phyloP scores from a whole-genome alignment of 352 stramenopile genomes.

The Globisporangium ultimum region DNA sequence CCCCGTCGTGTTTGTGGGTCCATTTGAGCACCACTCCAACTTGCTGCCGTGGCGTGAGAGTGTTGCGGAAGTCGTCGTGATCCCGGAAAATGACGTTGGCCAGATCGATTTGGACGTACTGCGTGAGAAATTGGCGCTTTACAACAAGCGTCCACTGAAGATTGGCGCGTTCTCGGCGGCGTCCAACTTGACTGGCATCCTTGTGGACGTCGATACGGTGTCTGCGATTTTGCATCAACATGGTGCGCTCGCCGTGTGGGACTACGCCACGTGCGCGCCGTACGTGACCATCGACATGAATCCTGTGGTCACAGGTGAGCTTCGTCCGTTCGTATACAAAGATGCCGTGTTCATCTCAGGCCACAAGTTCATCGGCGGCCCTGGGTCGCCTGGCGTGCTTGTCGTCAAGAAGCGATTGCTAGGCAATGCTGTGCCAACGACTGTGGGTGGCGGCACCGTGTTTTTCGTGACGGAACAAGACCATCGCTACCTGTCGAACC shows the following conservation, averaged over 20 bases:
- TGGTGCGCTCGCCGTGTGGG: conserved; percentile 91
- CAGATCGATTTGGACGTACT: conserved; percentile 65
- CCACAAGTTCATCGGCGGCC: conserved; percentile 96
- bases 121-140: conserved; percentile 37
- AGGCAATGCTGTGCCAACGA: conserved; percentile 49
- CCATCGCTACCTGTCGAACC: conserved; percentile 76
- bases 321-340: conserved; percentile 54
- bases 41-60: conserved; percentile 96
- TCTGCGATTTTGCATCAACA: conserved; percentile 89
- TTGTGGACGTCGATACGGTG: conserved; percentile 89
- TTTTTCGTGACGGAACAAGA: conserved; percentile 56
- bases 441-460: conserved; percentile 43
- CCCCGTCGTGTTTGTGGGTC: conserved; percentile 89
- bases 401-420: conserved; percentile 92
- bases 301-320: conserved; percentile 49
- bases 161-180: conserved; percentile 92
- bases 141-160: conserved; percentile 51
- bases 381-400: conserved; percentile 90
- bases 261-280: conserved; percentile 94
- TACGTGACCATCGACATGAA: conserved; percentile 98
- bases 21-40: conserved; percentile 98
- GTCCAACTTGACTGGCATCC: conserved; percentile 94
- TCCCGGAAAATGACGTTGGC: conserved; percentile 49
- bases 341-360: conserved; percentile 95
- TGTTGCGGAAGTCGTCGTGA: conserved; percentile 71